These are phyloP conservation scores for Fragaria ananassa DNA, from an alignment of 306 rosid species.

Conservation along the genomic window DNA sequence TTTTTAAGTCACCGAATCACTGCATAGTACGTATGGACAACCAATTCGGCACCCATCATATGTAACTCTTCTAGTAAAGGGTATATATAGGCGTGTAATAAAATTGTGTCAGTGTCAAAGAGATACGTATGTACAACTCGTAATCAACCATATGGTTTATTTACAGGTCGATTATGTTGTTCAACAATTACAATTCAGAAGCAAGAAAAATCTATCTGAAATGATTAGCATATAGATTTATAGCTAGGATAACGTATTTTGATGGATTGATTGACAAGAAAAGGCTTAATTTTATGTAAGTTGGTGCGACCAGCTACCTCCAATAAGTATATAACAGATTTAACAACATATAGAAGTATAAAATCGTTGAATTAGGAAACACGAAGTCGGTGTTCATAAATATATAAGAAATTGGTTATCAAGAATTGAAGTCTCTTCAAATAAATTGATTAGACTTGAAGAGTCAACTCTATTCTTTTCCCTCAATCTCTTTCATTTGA, in stretches of 20 bases:
- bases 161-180: background rate
- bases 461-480: background rate
- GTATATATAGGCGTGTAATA: background rate
- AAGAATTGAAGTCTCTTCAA: conserved; percentile 15
- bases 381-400: conserved; percentile 12
- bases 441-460: conserved; percentile 8
- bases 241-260: background rate
- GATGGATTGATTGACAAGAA: background rate
- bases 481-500: background rate
- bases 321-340: background rate
- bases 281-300: background rate
- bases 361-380: conserved; percentile 6
- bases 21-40: background rate
- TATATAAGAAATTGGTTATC: background rate
- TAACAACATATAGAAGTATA: background rate
- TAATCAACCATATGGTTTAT: background rate
- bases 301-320: conserved; percentile 16
- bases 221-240: background rate
- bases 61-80: background rate
- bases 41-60: background rate
- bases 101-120: background rate
- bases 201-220: background rate
- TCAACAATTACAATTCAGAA: too few relatives aligned
- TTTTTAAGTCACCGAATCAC: background rate
- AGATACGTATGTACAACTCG: background rate